phyloP scores from a whole-genome alignment of 2,329 filamentous ascomycete genomes.

The Colletotrichum sp. region DNA sequence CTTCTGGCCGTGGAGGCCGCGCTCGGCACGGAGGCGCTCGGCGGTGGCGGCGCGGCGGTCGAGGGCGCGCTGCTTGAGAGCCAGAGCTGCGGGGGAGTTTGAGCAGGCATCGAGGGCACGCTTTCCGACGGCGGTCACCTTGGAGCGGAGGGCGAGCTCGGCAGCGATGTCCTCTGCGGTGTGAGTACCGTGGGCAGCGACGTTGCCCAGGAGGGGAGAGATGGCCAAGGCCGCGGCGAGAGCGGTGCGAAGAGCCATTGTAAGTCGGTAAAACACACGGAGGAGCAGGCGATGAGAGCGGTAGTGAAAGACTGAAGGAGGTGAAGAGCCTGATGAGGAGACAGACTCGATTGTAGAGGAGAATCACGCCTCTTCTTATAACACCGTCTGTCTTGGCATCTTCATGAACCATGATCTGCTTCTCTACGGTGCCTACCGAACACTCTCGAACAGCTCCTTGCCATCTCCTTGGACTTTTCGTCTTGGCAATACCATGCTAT shows the following conservation, averaged over 20 bases:
- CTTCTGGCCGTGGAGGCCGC: conserved; percentile 32
- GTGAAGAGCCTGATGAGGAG: conserved; percentile 1
- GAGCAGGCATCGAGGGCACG: conserved; percentile 46
- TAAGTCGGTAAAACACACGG: not conserved
- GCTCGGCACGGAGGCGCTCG: conserved; percentile 41
- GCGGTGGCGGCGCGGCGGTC: conserved; percentile 44
- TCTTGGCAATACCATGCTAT: not conserved
- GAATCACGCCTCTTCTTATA: conserved; percentile 1
- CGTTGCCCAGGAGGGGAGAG: conserved; percentile 25
- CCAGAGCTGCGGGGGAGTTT: conserved; percentile 39
- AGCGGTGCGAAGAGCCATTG: conserved; percentile 9
- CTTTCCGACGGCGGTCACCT: conserved; percentile 34
- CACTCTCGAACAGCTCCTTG: not conserved
- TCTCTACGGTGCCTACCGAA: not conserved
- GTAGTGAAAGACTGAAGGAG: not conserved
- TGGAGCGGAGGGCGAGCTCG: conserved; percentile 36
- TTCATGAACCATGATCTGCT: not conserved
- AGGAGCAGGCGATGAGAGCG: not conserved
- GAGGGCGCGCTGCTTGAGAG: conserved; percentile 42
- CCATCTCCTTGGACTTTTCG: not conserved
- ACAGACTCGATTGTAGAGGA: not conserved
- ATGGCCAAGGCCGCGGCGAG: conserved; percentile 11
- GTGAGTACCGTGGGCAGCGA: conserved; percentile 36
- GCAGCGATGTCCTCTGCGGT: conserved; percentile 30
- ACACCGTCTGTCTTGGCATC: not conserved